Percentiles rank a stretch among this genome's conserved stretches.
Evolutionary conservation across 2,329 filamentous ascomycete genomes (phyloP).

Genomic region (Nakataea oryzae): DNA sequence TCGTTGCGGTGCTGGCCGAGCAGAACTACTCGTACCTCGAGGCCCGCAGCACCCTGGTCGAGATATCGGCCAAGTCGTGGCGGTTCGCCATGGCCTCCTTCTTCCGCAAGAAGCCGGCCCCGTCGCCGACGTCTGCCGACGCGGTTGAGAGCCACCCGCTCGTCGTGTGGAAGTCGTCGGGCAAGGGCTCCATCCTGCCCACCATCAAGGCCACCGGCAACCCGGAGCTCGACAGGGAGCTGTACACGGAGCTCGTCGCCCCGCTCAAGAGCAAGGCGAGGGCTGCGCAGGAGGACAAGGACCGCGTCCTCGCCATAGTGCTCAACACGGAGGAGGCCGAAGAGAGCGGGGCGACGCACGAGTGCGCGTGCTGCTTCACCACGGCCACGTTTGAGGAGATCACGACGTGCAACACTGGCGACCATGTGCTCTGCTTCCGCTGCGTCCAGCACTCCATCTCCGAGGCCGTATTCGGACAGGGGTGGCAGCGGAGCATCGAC

Average conservation of each 20-base stretch:
- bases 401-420: conserved; percentile 51
- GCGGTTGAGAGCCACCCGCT: conserved; percentile 47
- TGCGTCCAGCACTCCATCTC: conserved; percentile 75
- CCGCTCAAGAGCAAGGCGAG: conserved; percentile 37
- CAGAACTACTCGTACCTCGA: conserved; percentile 70
- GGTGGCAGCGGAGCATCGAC: conserved; percentile 76
- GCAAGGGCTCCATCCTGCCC: conserved; percentile 45
- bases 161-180: conserved; percentile 48
- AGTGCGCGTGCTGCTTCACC: conserved; percentile 72
- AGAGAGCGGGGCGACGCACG: conserved; percentile 43
- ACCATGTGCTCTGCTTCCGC: conserved; percentile 66
- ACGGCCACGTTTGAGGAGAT: conserved; percentile 64
- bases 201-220: conserved; percentile 56
- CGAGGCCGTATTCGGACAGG: conserved; percentile 88
- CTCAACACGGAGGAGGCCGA: conserved; percentile 52
- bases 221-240: conserved; percentile 50
- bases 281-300: conserved; percentile 34
- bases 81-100: conserved; percentile 61
- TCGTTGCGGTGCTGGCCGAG: conserved; percentile 71
- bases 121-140: conserved; percentile 30
- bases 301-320: conserved; percentile 39
- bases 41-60: conserved; percentile 58
- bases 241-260: conserved; percentile 45
- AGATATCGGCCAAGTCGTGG: conserved; percentile 65
- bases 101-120: conserved; percentile 41